A percentile compares a stretch with the other conserved stretches of the same genome.
phyloP scores from a whole-genome alignment of 2,329 filamentous ascomycete species.

The Coniosporium tulheliwenetii region DNA sequence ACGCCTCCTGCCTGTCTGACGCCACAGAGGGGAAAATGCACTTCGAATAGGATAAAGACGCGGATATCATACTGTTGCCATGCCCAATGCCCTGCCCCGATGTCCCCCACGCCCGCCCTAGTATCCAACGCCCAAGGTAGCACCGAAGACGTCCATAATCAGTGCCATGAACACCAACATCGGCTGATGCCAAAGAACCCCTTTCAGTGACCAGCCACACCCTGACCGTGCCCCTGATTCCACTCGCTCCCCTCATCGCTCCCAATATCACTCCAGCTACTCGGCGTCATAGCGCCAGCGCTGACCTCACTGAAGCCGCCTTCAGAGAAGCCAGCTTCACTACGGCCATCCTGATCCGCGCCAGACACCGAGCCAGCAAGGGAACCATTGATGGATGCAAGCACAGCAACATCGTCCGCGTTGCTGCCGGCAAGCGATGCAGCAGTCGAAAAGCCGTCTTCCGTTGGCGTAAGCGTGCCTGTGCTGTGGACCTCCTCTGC shows the following conservation, averaged over 20 bases:
- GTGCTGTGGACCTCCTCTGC: neutral
- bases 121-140: no score
- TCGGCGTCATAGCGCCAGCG: slow-evolving; percentile 15
- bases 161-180: no score
- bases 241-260: slow-evolving; percentile 5
- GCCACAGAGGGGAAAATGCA: no score
- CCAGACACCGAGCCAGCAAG: slow-evolving; percentile 13
- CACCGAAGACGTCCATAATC: no score
- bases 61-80: no score
- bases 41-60: no score
- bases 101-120: no score
- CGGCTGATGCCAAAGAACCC: no score
- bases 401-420: slow-evolving; percentile 13
- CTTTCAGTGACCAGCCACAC: no score
- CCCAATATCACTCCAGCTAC: slow-evolving; percentile 21
- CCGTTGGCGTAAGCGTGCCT: neutral
- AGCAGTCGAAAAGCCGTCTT: neutral
- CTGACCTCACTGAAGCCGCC: slow-evolving; percentile 7
- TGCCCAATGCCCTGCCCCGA: no score
- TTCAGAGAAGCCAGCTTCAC: neutral
- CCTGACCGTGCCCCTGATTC: no score
- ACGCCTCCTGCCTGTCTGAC: no score
- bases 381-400: slow-evolving; percentile 16
- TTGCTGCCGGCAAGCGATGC: slow-evolving; percentile 2
- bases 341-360: slow-evolving; percentile 6